Base-by-base conservation (phyloP, 164 flowering plant species). In the Vitis labrusca region DNA sequence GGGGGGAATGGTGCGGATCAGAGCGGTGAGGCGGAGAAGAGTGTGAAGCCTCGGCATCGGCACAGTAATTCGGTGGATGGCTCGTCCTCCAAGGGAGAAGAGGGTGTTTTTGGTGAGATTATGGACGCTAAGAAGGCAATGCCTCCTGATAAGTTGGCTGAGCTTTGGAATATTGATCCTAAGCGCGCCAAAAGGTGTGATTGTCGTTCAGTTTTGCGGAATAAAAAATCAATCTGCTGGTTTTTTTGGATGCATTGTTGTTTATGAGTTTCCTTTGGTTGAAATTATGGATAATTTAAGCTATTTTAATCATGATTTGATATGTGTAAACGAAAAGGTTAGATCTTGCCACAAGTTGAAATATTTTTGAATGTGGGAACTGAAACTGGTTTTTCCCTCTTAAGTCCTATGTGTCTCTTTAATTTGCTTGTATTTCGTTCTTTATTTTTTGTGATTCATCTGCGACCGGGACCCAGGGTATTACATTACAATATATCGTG, bases 101-200 rank as follows among this genome's bases (percentile, higher is more conserved):
- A 69, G 51, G 53, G 70, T 29, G 69, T 55, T 1, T 56, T 27
- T 6, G 77, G 75, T 23, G 81, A 80, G 50, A 62, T 73, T 19
- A 67, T 78, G 72, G 86, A 80, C 10, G 82, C 83, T 13, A 83
- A 83, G 72, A 83, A 83, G 62, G 84, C 86, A 5, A 80, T 83
- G 86, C 77, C 84, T 59, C 80, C 84, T 72, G 82, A 83, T 64
- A 80, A 80, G 72, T 61, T 83, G 10, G 84, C 86, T 3, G 79
- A 83, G 79, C 84, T 83, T 50, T 80, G 84, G 83, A 61, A 55
- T 32, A 0, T 76, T 51, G 86, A 83, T 70, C 84, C 86, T 17
- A 83, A 83, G 61, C 74, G 84, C 49, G 86, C 84, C 66, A 83
- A 80, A 70, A 80, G 86, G 86, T 78, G n/a, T 37, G 9, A 44